Base-by-base conservation (phyloP, 1,284 basidiomycete species). In the Microbotryomycetes sp. region DNA sequence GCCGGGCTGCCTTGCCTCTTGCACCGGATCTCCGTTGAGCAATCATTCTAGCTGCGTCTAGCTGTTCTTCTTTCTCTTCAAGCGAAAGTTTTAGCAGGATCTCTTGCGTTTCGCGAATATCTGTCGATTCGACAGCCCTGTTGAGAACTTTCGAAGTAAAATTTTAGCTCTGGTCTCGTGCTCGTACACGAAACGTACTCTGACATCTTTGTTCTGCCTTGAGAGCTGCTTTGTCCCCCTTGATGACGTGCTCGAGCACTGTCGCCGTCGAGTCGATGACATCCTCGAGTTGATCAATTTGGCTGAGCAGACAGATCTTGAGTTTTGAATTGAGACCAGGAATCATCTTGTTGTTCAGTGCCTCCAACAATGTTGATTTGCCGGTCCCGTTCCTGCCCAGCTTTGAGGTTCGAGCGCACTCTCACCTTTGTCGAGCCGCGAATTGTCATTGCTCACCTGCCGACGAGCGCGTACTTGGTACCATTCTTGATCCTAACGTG, bases 11-110 rank as follows among this genome's bases (percentile, higher is more conserved):
- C 26, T 80, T 77, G 0, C 84, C 85, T 29, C 83, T 75, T 7
- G 84, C 79, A 0, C 85, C 85, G 27, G 81, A 83, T 49, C 84
- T 76, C 60, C 82, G 77, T 4, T 76, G 71, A 0, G 85, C 84
- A 7, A 82, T 77, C 68, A 82, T 81, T 57, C 79, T 75, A 24
- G 82, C 81, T 41, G 80, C 77, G 3, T 76, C 77, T 5, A 83
- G 71, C 52, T 79, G 74, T 29, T 75, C 70, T 59, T 73, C 66
- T 4, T 77, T 69, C 24, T 78, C 54, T 24, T 69, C 60, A 4
- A 75, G 57, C 24, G 67, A 57, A 18, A 78, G 45, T 2, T 59
- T 46, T 13, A 69, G 57, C 3, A 76, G 66, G 2, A 72, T 70
- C 15, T 68, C 56, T 15, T 72, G 57, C 2, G 74, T 62, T 23